Evolutionary conservation across 768 basidiomycete genomes (phyloP), one percentile per base, ranked within the genome.

Genomic region (Suillus lakei): DNA sequence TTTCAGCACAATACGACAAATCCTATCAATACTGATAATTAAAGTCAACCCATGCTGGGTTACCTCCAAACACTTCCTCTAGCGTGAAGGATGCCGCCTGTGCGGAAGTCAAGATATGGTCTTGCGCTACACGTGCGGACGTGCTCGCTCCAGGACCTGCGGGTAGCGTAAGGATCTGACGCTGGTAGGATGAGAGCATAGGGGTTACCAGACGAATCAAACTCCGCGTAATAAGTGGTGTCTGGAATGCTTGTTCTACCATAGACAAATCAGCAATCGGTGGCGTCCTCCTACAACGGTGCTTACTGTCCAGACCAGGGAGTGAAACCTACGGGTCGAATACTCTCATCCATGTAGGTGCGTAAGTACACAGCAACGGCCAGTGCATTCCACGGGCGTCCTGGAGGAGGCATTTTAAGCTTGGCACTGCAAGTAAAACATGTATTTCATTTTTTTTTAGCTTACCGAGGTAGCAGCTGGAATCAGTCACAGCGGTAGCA

Each of bases 331-430:
- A 70, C 79, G 1, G 86, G 80, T 13, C 76, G 60, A 39, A 89
- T 81, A 67, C 81, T 86, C 13, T 83, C 77, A 61, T 90, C 88
- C 88, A 90, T 90, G 61, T 80, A 83, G 0, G 83, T 88, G 6
- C 74, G 76, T 8, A 89, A 72, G 66, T 77, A 90, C 1, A 90
- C 83, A 0, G 86, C 84, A 0, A 81, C 81, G 0, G 88, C 85
- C 12, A 85, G 73, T 56, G 84, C 81, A 71, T 88, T 89, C 89
- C 89, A 90, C 0, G 89, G 88, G 4, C 89, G 83, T 18, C 73
- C 71, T 80, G 34, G 16, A 16, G 16, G 54, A 30, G 13, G 5
- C 8, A 55, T 26, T 41, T 32, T 18, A 51, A 43, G 26, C 5
- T 63, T 10, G 48, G 23, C 62, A 10, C 21, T 21, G 39, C 16